Conservation (phyloP, 345 rosid genomes). For the Toxicodendron radicans region DNA sequence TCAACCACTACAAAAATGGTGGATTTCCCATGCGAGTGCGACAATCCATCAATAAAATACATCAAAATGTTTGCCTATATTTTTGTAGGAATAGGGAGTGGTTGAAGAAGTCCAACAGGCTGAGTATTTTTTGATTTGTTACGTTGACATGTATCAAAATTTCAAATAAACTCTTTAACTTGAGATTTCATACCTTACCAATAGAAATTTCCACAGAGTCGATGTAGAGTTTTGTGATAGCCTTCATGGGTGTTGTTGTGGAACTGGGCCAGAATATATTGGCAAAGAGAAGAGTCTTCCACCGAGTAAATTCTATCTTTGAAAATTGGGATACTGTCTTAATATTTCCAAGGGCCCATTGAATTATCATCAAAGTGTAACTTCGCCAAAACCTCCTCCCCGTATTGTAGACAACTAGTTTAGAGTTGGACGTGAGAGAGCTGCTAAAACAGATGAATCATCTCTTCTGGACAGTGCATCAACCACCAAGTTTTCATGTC, state of each 20-base stretch:
- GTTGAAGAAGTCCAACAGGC: neutral
- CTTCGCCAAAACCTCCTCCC: too few species aligned
- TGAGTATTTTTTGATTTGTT: too few species aligned
- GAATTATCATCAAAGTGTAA: too few species aligned
- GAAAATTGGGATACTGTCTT: neutral
- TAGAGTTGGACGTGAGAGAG: too few species aligned
- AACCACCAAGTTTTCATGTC: too few species aligned
- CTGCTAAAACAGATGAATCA: too few species aligned
- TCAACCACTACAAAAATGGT: neutral
- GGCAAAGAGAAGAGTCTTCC: neutral
- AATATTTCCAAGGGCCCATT: too few species aligned
- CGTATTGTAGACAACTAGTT: too few species aligned
- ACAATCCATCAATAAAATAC: neutral
- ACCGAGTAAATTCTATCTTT: neutral
- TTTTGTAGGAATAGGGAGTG: neutral
- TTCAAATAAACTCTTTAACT: too few species aligned
- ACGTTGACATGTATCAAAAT: neutral
- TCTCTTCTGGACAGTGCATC: too few species aligned
- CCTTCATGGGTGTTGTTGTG: neutral
- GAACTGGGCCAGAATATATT: neutral
- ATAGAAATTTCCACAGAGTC: neutral
- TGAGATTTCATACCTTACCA: neutral
- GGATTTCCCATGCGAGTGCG: neutral
- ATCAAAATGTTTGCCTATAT: neutral
- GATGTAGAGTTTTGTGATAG: neutral